Conservation (phyloP, 768 basidiomycete genomes). For the Boletus bicolor region DNA sequence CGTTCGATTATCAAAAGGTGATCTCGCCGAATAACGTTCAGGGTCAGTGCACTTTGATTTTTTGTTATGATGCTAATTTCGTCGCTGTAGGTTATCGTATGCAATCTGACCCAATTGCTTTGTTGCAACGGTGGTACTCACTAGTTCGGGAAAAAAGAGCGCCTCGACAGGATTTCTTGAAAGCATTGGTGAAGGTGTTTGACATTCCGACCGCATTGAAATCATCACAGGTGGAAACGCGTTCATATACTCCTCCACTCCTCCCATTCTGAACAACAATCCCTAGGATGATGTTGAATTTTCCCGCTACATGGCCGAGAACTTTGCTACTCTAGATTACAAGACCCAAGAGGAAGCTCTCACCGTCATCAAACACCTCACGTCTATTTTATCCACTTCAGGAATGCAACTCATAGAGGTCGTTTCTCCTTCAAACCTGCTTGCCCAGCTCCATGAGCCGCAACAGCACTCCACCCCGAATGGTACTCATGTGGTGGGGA, state of each 20-base stretch:
- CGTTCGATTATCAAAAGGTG: slow-evolving; percentile 80
- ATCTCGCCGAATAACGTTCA: slow-evolving; percentile 45
- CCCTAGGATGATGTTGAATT: slow-evolving; percentile 79
- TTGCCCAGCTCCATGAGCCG: slow-evolving; percentile 52
- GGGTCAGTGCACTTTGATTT: slow-evolving; percentile 39
- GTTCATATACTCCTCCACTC: no score
- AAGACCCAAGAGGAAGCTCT: slow-evolving; percentile 93
- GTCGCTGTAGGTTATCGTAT: slow-evolving; percentile 56
- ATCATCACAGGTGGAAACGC: slow-evolving; percentile 51
- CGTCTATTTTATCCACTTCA: slow-evolving; percentile 68
- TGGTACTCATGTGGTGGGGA: slow-evolving; percentile 4
- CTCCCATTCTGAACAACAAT: not conserved
- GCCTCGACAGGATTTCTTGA: slow-evolving; percentile 83
- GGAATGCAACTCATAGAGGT: slow-evolving; percentile 81
- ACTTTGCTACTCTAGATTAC: slow-evolving; percentile 89
- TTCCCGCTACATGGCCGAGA: slow-evolving; percentile 91
- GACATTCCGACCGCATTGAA: slow-evolving; percentile 60
- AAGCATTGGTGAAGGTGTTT: slow-evolving; percentile 76
- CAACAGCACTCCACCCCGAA: slow-evolving; percentile 5
- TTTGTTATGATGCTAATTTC: not conserved
- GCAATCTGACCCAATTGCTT: slow-evolving; percentile 62
- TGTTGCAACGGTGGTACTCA: slow-evolving; percentile 88
- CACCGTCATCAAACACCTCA: slow-evolving; percentile 77
- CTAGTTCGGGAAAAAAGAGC: slow-evolving; percentile 89
- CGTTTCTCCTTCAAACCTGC: slow-evolving; percentile 66